Evolutionary conservation across 192 early-diverging fungal species (phyloP), one percentile per base, ranked within the genome.

Genomic region (Gigaspora rosea): DNA sequence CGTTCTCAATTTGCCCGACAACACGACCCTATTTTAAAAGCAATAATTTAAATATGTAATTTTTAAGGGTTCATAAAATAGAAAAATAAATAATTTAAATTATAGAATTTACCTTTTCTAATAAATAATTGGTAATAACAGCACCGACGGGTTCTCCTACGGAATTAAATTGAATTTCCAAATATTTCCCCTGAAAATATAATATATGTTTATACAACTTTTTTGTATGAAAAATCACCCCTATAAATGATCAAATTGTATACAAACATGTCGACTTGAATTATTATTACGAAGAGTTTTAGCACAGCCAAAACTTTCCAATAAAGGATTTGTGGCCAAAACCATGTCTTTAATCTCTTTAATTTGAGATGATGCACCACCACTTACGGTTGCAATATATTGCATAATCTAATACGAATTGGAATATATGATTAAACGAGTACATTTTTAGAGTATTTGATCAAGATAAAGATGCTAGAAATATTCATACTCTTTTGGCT

Each of bases 211-310:
- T 67, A 48, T 41, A 71, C 41, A 22, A 54, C 36, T 35, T 27
- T 50, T 71, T 48, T 47, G 15, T 67, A 22, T n/a, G 51, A 54
- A 22, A 65, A 27, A 66, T 8, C 10, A 66, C 11, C 46, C 35
- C 7, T 9, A n/a, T 66, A 35, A 48, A 49, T 49, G 3, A 22
- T 11, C 51, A 36, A 33, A 47, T 15, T 50, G 77, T 35, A 1
- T 0, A 82, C 90, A 73, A 85, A 95, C 94, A 80, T 98, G 97
- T 59, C 98, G 92, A 90, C 93, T 95, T 18, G 96, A 98, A 82
- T 99, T 99, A 86, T 98, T 97, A 86, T 99, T 99, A 76, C 95
- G 90, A 70, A 99, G 82, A 0, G 98, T 99, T 82, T 99, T 99
- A 73, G 98, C 98, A 80, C 97, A 98, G 32, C 98, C 98, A 87